Evolutionary conservation across 257 asterid genomes (phyloP).

Genomic region (Rehmannia glutinosa): DNA sequence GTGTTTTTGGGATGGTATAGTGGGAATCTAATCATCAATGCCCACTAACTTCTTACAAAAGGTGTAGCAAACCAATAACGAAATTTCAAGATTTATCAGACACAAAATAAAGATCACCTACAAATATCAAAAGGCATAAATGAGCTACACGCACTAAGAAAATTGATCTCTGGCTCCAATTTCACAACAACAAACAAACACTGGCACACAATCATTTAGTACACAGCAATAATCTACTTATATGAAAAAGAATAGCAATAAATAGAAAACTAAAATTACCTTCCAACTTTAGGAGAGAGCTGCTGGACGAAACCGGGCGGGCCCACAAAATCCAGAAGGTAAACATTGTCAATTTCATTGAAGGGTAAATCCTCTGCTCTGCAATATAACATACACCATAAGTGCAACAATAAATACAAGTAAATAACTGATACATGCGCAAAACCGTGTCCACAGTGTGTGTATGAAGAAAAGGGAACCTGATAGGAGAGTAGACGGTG

Average conservation of each 20-base stretch:
- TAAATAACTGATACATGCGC: not conserved
- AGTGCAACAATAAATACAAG: not conserved
- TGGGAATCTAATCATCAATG: constrained; percentile 28
- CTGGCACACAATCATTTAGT: too few relatives aligned
- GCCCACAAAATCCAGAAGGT: constrained; percentile 93
- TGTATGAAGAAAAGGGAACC: constrained; percentile 22
- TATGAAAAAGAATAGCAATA: not conserved
- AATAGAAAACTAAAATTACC: constrained; percentile 30
- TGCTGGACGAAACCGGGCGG: constrained; percentile 69
- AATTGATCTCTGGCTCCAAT: not conserved
- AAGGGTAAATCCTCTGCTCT: constrained; percentile 74
- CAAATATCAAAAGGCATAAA: constrained; percentile 8
- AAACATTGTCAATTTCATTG: constrained; percentile 51
- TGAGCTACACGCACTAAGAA: constrained; percentile 9
- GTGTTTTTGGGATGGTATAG: not conserved
- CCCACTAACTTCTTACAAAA: constrained; percentile 8
- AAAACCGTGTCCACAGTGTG: too few relatives aligned
- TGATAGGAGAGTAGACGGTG: constrained; percentile 78
- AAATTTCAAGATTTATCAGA: constrained; percentile 9
- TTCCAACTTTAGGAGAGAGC: constrained; percentile 54
- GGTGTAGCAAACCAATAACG: constrained; percentile 5
- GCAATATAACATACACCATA: constrained; percentile 24
- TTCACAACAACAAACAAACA: not conserved
- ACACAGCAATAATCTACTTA: too few relatives aligned
- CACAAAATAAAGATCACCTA: not conserved